These are phyloP conservation scores for Elsinoe batatas DNA, from an alignment of 2,329 filamentous ascomycete genomes.

Conservation along the genomic window DNA sequence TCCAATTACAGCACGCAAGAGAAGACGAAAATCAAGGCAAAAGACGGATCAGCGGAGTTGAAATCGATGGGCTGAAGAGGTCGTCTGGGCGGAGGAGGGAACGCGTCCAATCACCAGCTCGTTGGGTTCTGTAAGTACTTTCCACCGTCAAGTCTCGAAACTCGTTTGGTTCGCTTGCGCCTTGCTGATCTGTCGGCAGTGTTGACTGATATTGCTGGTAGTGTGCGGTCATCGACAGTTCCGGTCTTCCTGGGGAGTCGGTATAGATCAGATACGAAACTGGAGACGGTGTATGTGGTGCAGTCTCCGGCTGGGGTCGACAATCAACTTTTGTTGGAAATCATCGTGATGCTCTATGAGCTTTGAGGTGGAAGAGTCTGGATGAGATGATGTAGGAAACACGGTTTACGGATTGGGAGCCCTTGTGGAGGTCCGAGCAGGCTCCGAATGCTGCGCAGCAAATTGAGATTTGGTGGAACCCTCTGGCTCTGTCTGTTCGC, in stretches of 20 bases:
- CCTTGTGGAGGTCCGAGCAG: neutral
- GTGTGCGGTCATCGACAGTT: slow-evolving; percentile 1
- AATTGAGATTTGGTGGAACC: neutral
- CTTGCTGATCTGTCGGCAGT: slow-evolving; percentile 2
- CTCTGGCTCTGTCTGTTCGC: neutral
- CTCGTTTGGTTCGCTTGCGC: neutral
- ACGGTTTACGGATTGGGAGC: neutral
- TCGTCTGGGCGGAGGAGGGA: neutral
- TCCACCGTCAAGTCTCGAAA: neutral
- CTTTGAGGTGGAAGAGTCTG: neutral
- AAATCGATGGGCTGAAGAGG: slow-evolving; percentile 6
- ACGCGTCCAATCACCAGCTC: slow-evolving; percentile 6
- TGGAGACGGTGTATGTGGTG: slow-evolving; percentile 1
- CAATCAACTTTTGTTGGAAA: neutral
- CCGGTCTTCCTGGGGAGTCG: neutral
- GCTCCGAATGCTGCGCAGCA: too few relatives aligned
- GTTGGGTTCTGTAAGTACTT: slow-evolving; percentile 2
- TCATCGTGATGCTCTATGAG: neutral
- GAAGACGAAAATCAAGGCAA: neutral
- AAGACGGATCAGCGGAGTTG: neutral
- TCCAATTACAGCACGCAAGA: neutral
- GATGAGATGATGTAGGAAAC: slow-evolving; percentile 10
- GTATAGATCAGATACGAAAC: slow-evolving; percentile 2
- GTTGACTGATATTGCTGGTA: neutral
- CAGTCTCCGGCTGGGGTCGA: slow-evolving; percentile 2